Conservation (phyloP, 106 monocot species). For the Cymbidium sinense region DNA sequence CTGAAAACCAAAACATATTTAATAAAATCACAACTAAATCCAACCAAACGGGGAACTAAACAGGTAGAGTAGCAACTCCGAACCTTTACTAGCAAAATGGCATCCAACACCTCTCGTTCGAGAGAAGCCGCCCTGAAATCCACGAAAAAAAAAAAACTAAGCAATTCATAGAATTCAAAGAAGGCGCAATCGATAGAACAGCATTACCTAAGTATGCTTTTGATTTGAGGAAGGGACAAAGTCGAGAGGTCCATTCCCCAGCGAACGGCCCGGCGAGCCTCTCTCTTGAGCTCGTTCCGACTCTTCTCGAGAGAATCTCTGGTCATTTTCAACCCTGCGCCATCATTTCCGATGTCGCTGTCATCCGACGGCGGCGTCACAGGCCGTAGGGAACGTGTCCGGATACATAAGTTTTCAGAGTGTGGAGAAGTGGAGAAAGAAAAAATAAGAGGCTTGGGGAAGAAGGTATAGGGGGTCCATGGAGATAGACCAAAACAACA, state of each 20-base stretch:
- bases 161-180: background rate
- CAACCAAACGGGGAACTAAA: background rate
- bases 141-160: background rate
- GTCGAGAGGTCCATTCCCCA: constrained; percentile 92
- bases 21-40: background rate
- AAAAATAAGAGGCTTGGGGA: background rate
- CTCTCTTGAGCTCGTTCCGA: constrained; percentile 84
- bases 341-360: background rate
- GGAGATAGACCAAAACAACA: constrained; percentile 1
- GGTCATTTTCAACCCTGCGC: background rate
- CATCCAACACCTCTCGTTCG: constrained; percentile 76
- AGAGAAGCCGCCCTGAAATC: constrained; percentile 55
- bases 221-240: constrained; percentile 63
- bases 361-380: constrained; percentile 6
- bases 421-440: constrained; percentile 11
- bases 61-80: background rate
- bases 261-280: constrained; percentile 63
- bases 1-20: constrained; percentile 26
- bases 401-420: constrained; percentile 1
- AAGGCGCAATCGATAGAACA: background rate
- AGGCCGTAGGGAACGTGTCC: constrained; percentile 21
- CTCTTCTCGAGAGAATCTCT: constrained; percentile 39
- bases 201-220: constrained; percentile 56
- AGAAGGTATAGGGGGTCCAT: background rate
- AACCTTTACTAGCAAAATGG: constrained; percentile 86